These are phyloP conservation scores for Diaporthe batatas DNA, from an alignment of 2,329 filamentous ascomycete species.

Conservation along the genomic window DNA sequence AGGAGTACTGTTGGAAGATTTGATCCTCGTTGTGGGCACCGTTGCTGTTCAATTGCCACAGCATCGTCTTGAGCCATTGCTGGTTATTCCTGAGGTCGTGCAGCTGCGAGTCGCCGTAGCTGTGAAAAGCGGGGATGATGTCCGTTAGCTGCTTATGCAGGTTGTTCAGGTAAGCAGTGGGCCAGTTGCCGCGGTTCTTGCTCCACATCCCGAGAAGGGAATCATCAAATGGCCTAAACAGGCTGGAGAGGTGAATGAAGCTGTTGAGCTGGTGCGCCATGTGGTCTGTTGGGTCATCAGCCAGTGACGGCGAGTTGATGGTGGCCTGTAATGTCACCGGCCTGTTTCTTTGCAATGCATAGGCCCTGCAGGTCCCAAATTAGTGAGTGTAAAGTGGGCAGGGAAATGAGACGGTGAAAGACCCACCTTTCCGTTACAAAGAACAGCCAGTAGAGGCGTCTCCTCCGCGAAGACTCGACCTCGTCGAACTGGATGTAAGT, in stretches of 20 bases:
- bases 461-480: slow-evolving; percentile 72
- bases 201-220: slow-evolving; percentile 75
- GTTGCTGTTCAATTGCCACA: slow-evolving; percentile 72
- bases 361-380: slow-evolving; percentile 64
- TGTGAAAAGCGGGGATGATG: slow-evolving; percentile 65
- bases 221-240: slow-evolving; percentile 77
- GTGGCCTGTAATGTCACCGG: slow-evolving; percentile 79
- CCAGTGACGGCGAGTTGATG: slow-evolving; percentile 73
- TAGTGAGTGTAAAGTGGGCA: slow-evolving; percentile 43
- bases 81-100: slow-evolving; percentile 71
- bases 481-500: slow-evolving; percentile 71
- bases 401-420: background rate
- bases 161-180: slow-evolving; percentile 66
- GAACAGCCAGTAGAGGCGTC: slow-evolving; percentile 80
- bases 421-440: slow-evolving; percentile 77
- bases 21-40: slow-evolving; percentile 63
- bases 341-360: slow-evolving; percentile 77
- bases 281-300: slow-evolving; percentile 71
- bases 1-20: slow-evolving; percentile 73
- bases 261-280: slow-evolving; percentile 65
- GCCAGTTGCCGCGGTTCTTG: slow-evolving; percentile 70
- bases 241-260: slow-evolving; percentile 71
- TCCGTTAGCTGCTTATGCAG: slow-evolving; percentile 75
- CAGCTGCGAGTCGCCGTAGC: slow-evolving; percentile 65
- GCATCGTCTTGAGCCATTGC: slow-evolving; percentile 74